phyloP scores from a whole-genome alignment of 441 rosid species.

The Codiaeum variegatum region DNA sequence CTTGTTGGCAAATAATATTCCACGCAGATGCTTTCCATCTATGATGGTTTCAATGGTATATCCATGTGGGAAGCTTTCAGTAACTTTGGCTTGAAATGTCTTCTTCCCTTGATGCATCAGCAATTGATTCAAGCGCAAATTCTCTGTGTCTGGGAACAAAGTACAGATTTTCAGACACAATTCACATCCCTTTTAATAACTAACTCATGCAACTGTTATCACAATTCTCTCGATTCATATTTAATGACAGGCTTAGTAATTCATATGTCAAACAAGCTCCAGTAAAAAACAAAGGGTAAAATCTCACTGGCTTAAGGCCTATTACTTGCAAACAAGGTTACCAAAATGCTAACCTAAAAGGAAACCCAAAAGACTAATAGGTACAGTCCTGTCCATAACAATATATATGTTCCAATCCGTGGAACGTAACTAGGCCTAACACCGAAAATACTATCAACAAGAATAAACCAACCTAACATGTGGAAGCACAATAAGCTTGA shows the following conservation, averaged over 20 bases:
- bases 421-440: background rate
- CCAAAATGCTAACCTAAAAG: too few relatives aligned
- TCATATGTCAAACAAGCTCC: background rate
- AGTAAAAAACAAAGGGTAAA: background rate
- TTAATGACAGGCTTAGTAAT: background rate
- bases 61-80: constrained; percentile 67
- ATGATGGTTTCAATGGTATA: constrained; percentile 81
- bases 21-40: constrained; percentile 83
- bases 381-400: background rate
- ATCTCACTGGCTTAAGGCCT: background rate
- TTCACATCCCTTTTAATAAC: constrained; percentile 8
- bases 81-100: constrained; percentile 80
- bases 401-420: too few relatives aligned
- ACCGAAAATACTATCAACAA: background rate
- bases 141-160: constrained; percentile 47
- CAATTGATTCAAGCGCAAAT: constrained; percentile 35
- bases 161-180: constrained; percentile 1
- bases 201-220: background rate
- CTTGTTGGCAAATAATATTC: constrained; percentile 74
- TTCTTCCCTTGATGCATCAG: constrained; percentile 56
- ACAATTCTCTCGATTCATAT: background rate
- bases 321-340: too few relatives aligned
- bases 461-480: background rate
- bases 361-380: too few relatives aligned
- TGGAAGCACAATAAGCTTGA: background rate